A percentile compares a stretch with the other conserved stretches of the same genome.
phyloP scores from a whole-genome alignment of 2,329 filamentous ascomycete species.

The Xylariaceae sp. region DNA sequence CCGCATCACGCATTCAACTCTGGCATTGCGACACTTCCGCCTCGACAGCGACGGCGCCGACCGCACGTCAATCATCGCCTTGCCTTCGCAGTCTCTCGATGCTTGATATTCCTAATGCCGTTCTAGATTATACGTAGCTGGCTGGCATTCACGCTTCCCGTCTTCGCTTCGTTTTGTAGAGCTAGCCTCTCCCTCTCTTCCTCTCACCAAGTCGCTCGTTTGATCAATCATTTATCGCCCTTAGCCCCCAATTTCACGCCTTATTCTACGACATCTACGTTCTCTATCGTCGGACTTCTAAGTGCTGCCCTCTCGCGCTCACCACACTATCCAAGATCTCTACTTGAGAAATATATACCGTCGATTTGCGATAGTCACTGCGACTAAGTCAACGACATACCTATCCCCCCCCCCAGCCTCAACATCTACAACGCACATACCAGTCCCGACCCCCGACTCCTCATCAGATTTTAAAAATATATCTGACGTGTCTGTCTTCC shows the following conservation, averaged over 20 bases:
- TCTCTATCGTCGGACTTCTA: background rate
- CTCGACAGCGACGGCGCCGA: slow-evolving; percentile 12
- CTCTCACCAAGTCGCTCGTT: slow-evolving; percentile 41
- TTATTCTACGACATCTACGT: slow-evolving; percentile 4
- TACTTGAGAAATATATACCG: slow-evolving; percentile 1
- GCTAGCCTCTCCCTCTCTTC: slow-evolving; percentile 42
- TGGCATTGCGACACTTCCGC: slow-evolving; percentile 3
- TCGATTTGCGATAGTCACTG: slow-evolving; percentile 4
- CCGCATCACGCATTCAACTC: slow-evolving; percentile 14
- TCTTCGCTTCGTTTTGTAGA: slow-evolving; percentile 35
- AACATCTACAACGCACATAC: slow-evolving; percentile 23
- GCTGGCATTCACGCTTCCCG: slow-evolving; percentile 23
- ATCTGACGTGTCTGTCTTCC: background rate
- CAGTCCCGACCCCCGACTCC: slow-evolving; percentile 20
- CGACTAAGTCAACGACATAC: slow-evolving; percentile 2
- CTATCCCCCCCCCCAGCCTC: slow-evolving; percentile 4
- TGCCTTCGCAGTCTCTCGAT: slow-evolving; percentile 16
- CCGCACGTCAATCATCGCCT: slow-evolving; percentile 7
- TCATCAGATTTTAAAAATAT: slow-evolving; percentile 11
- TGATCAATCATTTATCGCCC: slow-evolving; percentile 20
- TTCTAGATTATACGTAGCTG: slow-evolving; percentile 28
- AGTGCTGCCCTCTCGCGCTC: slow-evolving; percentile 1
- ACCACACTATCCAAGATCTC: background rate
- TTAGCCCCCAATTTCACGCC: slow-evolving; percentile 12
- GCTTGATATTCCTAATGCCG: slow-evolving; percentile 27